phyloP scores from a whole-genome alignment of 2,329 filamentous ascomycete genomes.

The Aquanectria penicillioides region DNA sequence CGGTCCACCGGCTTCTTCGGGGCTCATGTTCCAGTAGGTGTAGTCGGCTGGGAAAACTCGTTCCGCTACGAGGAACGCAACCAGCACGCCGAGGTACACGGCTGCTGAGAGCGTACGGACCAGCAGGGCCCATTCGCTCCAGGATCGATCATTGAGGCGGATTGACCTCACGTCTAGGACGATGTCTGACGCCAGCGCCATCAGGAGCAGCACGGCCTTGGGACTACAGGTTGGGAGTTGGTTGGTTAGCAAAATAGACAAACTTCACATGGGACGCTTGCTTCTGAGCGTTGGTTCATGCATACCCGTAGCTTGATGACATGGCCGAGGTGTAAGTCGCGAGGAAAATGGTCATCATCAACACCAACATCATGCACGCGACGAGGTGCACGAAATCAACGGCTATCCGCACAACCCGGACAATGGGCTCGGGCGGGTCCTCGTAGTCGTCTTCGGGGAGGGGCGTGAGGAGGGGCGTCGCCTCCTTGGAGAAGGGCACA shows the following conservation, averaged over 20 bases:
- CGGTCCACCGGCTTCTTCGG: slow-evolving; percentile 42
- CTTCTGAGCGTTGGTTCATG: slow-evolving; percentile 8
- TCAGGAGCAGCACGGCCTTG: slow-evolving; percentile 44
- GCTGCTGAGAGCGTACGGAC: slow-evolving; percentile 45
- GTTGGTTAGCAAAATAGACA: background rate
- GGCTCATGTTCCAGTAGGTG: slow-evolving; percentile 49
- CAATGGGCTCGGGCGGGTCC: slow-evolving; percentile 34
- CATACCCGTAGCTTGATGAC: slow-evolving; percentile 35
- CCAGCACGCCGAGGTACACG: slow-evolving; percentile 48
- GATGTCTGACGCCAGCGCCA: slow-evolving; percentile 47
- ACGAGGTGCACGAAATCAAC: slow-evolving; percentile 45
- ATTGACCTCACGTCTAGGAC: slow-evolving; percentile 49
- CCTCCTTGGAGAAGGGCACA: slow-evolving; percentile 28
- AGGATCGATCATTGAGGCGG: slow-evolving; percentile 42
- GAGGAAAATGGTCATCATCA: slow-evolving; percentile 47
- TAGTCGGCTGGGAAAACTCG: slow-evolving; percentile 50
- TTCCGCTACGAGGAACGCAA: slow-evolving; percentile 48
- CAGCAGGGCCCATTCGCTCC: slow-evolving; percentile 46
- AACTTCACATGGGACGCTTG: background rate
- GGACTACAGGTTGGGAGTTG: slow-evolving; percentile 18
- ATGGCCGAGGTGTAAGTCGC: slow-evolving; percentile 37
- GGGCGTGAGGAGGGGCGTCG: slow-evolving; percentile 37
- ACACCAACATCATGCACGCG: slow-evolving; percentile 43
- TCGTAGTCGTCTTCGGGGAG: slow-evolving; percentile 36
- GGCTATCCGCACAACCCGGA: slow-evolving; percentile 42